Percentiles rank a stretch among this genome's conserved stretches.
phyloP scores from a whole-genome alignment of 2,329 filamentous ascomycete species.

The Colletotrichum sp. region DNA sequence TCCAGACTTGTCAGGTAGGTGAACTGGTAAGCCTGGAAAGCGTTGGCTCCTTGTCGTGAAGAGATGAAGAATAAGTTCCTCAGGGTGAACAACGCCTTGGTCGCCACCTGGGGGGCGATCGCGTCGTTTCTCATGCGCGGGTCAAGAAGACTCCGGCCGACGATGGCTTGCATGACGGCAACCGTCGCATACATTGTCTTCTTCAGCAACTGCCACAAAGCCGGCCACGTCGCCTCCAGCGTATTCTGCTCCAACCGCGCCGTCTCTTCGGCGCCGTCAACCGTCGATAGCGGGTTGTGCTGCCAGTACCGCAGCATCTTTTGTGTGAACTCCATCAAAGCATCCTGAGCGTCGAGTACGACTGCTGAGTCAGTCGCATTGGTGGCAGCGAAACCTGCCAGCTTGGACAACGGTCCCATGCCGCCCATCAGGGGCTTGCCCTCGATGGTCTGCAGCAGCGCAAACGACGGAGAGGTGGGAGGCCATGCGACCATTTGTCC shows the following conservation, averaged over 20 bases:
- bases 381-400: conserved; percentile 69
- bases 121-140: conserved; percentile 46
- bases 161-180: conserved; percentile 75
- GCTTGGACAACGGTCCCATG: conserved; percentile 69
- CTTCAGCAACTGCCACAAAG: conserved; percentile 77
- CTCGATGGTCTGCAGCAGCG: conserved; percentile 61
- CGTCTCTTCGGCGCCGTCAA: conserved; percentile 72
- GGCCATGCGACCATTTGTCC: conserved; percentile 70
- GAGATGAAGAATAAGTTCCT: conserved; percentile 85
- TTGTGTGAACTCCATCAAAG: conserved; percentile 69
- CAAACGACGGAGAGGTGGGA: conserved; percentile 62
- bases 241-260: conserved; percentile 69
- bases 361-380: conserved; percentile 48
- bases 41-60: conserved; percentile 71
- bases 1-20: conserved; percentile 84
- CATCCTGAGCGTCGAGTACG: conserved; percentile 61
- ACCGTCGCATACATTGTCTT: conserved; percentile 78
- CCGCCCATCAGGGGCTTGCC: conserved; percentile 67
- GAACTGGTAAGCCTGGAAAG: conserved; percentile 86
- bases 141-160: conserved; percentile 67
- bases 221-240: conserved; percentile 68
- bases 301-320: conserved; percentile 76
- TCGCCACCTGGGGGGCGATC: conserved; percentile 67
- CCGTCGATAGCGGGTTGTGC: conserved; percentile 72
- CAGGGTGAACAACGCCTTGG: conserved; percentile 74